These are phyloP conservation scores for Garcia nutans DNA, from an alignment of 345 rosid genomes.

Conservation along the genomic window DNA sequence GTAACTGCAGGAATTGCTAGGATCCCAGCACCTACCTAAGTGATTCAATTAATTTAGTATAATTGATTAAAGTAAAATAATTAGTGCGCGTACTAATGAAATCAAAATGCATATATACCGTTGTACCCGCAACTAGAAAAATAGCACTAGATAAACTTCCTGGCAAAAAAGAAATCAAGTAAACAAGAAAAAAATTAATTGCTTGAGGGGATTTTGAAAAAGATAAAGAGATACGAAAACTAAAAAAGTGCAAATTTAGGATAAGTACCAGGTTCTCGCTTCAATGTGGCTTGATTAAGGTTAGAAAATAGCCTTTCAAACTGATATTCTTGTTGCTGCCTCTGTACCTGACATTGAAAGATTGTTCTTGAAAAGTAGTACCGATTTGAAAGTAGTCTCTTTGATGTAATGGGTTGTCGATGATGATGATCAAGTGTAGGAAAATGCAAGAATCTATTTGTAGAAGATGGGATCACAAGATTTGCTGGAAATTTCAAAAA, in stretches of 20 bases:
- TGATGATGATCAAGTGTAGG: background rate
- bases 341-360: conserved; percentile 44
- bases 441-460: background rate
- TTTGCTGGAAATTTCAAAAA: too few relatives aligned
- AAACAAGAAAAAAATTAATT: background rate
- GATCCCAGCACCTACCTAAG: conserved; percentile 89
- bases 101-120: conserved; percentile 35
- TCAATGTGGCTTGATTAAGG: conserved; percentile 66
- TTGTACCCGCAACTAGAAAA: conserved; percentile 86
- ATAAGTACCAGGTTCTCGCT: conserved; percentile 65
- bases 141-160: conserved; percentile 82
- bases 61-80: background rate
- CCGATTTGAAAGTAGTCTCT: background rate
- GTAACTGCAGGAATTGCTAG: conserved; percentile 94
- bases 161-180: conserved; percentile 25
- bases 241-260: background rate
- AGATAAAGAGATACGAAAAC: background rate
- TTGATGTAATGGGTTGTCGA: background rate
- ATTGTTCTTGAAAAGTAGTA: background rate
- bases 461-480: background rate
- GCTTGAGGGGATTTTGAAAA: background rate
- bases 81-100: background rate
- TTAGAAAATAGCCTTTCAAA: conserved; percentile 86
- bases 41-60: conserved; percentile 4
- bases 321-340: conserved; percentile 35